Base-by-base conservation (phyloP, 768 basidiomycete species). In the Pisolithus orientalis region DNA sequence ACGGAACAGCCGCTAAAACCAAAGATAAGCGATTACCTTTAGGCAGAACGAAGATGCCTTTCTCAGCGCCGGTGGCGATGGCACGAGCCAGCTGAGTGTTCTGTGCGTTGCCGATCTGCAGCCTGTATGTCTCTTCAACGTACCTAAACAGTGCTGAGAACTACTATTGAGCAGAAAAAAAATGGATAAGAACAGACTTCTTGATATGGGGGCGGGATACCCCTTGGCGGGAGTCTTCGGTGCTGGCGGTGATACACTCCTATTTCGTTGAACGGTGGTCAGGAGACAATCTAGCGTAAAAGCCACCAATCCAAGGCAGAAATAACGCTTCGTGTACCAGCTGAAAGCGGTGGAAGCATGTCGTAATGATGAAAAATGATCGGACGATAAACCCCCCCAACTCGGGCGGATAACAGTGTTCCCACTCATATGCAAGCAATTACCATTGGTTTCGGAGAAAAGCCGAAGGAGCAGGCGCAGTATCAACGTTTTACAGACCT, bases 141-240 rank as follows among this genome's bases (percentile, higher is more conserved):
- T 72, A 96, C 75, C 91, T 94, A 51, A 9, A 47, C 28, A 43
- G 50, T 56, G 17, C 16, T 39, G 65, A 56, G 57, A 53, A 37
- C 39, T 52, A 55, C 47, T 51, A 55, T 53, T 52, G 46, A 28
- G 34, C 48, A 47, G 21, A 25, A 45, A 55, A 51, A 50, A 50
- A 56, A 32, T 27, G 40, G 39, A 39, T 42, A 50, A 45, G 60
- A 53, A 75, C 79, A 60, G 57, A 94, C 88, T 90, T 95, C 83
- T 96, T 96, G 75, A 96, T 94, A 62, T 85, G 80, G 50, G 85
- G 89, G 45, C 94, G 85, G 59, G 91, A 94, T 56, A 94, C 93
- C 60, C 92, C 93, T 52, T 67, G 67, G 53, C 91, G 87, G 52
- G 86, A 80, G 57, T 91, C 90, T 31, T 91, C 90, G 6, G 78